Conservation (phyloP, 108 stramenopile species). For the Hondaea fermentalgiana region DNA sequence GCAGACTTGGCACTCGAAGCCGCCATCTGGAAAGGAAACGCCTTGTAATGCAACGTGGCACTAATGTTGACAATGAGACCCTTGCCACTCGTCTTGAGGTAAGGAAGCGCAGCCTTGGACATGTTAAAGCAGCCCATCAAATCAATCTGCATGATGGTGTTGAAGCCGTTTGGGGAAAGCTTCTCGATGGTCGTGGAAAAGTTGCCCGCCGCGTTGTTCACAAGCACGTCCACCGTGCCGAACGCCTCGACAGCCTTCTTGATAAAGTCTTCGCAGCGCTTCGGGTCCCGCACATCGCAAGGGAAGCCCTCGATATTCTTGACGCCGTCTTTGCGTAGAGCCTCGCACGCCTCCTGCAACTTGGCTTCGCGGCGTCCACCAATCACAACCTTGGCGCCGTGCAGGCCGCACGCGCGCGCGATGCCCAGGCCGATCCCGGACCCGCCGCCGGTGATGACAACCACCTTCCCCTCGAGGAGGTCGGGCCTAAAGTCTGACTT, state of each 20-base stretch:
- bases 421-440: constrained; percentile 21
- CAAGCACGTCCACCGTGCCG: not conserved
- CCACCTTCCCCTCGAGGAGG: constrained; percentile 19
- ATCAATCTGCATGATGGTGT: constrained; percentile 5
- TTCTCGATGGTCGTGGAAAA: constrained; percentile 25
- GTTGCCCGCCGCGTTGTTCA: constrained; percentile 30
- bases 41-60: not conserved
- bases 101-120: not conserved
- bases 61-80: not conserved
- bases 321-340: not conserved
- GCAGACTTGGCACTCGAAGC: constrained; percentile 20
- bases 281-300: constrained; percentile 16
- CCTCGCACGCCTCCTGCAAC: not conserved
- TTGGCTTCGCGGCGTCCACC: not conserved
- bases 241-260: not conserved
- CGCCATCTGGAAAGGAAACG: not conserved
- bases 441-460: constrained; percentile 21
- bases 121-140: constrained; percentile 4
- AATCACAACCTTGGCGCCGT: constrained; percentile 21
- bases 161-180: constrained; percentile 12
- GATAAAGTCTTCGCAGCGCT: not conserved
- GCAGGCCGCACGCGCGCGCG: not conserved
- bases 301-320: not conserved
- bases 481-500: not conserved
- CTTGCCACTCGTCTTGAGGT: not conserved